These are phyloP conservation scores for Austroboletus rostrupii DNA, from an alignment of 1,284 basidiomycete species.

Conservation along the genomic window DNA sequence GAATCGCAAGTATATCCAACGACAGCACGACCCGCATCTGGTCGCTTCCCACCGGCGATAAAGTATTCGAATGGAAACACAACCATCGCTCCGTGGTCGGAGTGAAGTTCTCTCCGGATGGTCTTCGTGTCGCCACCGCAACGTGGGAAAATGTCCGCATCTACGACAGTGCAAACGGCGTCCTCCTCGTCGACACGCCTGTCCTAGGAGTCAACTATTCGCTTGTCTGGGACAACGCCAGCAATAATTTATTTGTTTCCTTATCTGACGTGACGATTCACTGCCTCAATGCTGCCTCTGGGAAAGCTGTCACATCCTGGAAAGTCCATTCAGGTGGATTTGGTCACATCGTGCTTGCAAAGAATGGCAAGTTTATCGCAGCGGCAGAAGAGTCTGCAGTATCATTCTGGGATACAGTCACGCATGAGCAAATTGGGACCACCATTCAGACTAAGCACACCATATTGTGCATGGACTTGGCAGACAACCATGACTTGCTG, in stretches of 20 bases:
- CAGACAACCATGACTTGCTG: too few species aligned
- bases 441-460: too few species aligned
- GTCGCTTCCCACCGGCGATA: neutral
- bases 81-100: neutral
- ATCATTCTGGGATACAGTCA: too few species aligned
- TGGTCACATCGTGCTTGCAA: neutral
- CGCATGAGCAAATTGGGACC: neutral
- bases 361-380: neutral
- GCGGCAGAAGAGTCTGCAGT: neutral
- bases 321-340: too few species aligned
- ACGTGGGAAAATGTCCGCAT: neutral
- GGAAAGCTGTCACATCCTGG: neutral
- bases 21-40: neutral
- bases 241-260: neutral
- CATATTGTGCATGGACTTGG: too few species aligned
- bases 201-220: neutral
- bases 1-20: neutral
- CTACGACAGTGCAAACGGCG: neutral
- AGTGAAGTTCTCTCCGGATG: neutral
- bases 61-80: neutral
- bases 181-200: neutral
- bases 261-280: neutral
- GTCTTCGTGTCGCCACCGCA: neutral
- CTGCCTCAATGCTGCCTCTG: neutral
- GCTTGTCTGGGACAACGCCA: neutral